A percentile compares a stretch with the other conserved stretches of the same genome.
Evolutionary conservation across 2,329 filamentous ascomycete species (phyloP).

Genomic region (Aspergillus sp.): DNA sequence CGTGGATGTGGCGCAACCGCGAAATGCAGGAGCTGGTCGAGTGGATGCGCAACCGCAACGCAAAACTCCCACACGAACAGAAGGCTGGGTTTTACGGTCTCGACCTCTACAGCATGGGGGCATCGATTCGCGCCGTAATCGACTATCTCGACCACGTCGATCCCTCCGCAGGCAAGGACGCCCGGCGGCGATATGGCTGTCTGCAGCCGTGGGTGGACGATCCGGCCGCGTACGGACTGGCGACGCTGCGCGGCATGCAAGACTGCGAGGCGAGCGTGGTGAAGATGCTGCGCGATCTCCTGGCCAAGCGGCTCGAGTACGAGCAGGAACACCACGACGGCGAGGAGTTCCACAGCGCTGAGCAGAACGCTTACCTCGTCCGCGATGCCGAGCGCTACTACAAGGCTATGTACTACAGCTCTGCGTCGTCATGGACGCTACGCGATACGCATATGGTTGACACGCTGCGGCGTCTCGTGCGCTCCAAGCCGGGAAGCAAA

Average conservation of each 20-base stretch:
- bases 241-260: conserved; percentile 38
- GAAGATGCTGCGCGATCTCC: conserved; percentile 44
- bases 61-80: conserved; percentile 24
- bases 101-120: conserved; percentile 52
- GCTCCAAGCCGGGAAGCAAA: conserved; percentile 40
- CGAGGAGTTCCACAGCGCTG: conserved; percentile 48
- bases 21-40: conserved; percentile 52
- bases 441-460: conserved; percentile 54
- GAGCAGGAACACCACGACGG: conserved; percentile 32
- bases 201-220: conserved; percentile 50
- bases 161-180: conserved; percentile 42
- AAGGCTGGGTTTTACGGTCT: conserved; percentile 49
- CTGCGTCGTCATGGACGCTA: conserved; percentile 50
- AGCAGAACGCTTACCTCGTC: conserved; percentile 52
- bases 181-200: conserved; percentile 45
- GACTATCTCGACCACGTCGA: conserved; percentile 50
- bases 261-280: conserved; percentile 49
- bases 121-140: conserved; percentile 47
- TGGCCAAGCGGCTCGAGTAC: conserved; percentile 44
- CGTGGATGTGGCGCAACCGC: conserved; percentile 57
- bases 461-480: conserved; percentile 45
- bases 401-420: conserved; percentile 51
- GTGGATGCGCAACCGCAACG: conserved; percentile 50
- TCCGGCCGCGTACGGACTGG: conserved; percentile 49
- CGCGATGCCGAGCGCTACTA: conserved; percentile 52